phyloP scores from a whole-genome alignment of 495 filamentous ascomycete genomes.

The Lophiotrema nucula region DNA sequence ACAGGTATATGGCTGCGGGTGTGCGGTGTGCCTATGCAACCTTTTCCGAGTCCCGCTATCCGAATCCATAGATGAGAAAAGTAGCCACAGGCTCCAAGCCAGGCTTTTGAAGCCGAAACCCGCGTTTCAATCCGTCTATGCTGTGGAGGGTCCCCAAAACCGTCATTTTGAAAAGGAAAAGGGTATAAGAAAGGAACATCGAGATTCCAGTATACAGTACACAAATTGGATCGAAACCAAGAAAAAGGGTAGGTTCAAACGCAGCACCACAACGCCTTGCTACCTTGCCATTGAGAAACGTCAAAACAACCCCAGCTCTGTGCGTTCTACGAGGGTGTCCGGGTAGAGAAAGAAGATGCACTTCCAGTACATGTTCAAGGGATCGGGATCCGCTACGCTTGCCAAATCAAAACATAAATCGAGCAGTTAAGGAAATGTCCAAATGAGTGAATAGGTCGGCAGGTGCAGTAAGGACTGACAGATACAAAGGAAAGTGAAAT shows the following conservation, averaged over 20 bases:
- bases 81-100: constrained; percentile 13
- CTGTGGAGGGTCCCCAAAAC: background rate
- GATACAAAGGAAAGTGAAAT: constrained; percentile 37
- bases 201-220: too few species aligned
- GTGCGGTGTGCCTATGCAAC: background rate
- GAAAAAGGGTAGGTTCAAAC: background rate
- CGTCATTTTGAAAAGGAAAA: constrained; percentile 1
- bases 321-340: too few species aligned
- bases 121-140: constrained; percentile 18
- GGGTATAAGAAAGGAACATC: too few species aligned
- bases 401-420: constrained; percentile 13
- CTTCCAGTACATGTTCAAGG: too few species aligned
- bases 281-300: background rate
- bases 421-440: constrained; percentile 22
- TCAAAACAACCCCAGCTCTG: too few species aligned
- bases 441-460: constrained; percentile 29
- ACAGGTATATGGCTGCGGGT: constrained; percentile 17
- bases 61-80: constrained; percentile 12
- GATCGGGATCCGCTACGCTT: constrained; percentile 9
- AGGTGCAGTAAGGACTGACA: constrained; percentile 28
- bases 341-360: too few species aligned
- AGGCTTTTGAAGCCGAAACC: constrained; percentile 13
- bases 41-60: constrained; percentile 1
- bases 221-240: constrained; percentile 4
- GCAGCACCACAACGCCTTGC: constrained; percentile 13